These are phyloP conservation scores for Barbarea vulgaris DNA, from an alignment of 345 rosid genomes.

Conservation along the genomic window DNA sequence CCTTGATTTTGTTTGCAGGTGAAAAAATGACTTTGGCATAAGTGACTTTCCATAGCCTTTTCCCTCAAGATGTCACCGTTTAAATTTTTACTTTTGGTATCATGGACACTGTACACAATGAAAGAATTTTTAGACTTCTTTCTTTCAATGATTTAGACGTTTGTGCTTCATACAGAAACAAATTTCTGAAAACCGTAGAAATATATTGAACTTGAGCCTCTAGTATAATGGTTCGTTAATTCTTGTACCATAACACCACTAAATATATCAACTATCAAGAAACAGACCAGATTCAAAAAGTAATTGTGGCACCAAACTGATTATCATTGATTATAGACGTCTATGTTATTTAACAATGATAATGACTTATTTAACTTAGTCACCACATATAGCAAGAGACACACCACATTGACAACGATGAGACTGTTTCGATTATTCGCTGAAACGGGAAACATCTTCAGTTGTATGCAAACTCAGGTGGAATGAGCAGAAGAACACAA, in stretches of 20 bases:
- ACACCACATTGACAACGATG: background rate
- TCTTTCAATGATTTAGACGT: conserved; percentile 3
- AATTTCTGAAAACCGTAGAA: too few species aligned
- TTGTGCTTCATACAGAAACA: too few species aligned
- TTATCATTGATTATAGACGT: background rate
- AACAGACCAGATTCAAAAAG: background rate
- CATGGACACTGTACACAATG: background rate
- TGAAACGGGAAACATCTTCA: background rate
- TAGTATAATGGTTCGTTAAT: background rate
- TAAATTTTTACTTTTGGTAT: background rate
- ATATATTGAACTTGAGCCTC: background rate
- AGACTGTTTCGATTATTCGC: background rate
- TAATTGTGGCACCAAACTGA: background rate
- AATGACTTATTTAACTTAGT: background rate
- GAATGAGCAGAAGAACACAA: conserved; percentile 14
- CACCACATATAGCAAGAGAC: conserved; percentile 10
- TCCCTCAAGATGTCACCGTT: background rate
- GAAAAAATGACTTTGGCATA: conserved; percentile 26
- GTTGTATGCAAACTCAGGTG: conserved; percentile 9
- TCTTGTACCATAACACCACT: background rate
- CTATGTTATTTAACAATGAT: background rate
- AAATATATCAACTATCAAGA: background rate
- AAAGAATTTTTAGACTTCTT: background rate
- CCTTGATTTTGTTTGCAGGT: conserved; percentile 30
- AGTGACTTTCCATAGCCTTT: background rate